Conservation (phyloP, 2,329 filamentous ascomycete genomes). For the Venturia asperata region DNA sequence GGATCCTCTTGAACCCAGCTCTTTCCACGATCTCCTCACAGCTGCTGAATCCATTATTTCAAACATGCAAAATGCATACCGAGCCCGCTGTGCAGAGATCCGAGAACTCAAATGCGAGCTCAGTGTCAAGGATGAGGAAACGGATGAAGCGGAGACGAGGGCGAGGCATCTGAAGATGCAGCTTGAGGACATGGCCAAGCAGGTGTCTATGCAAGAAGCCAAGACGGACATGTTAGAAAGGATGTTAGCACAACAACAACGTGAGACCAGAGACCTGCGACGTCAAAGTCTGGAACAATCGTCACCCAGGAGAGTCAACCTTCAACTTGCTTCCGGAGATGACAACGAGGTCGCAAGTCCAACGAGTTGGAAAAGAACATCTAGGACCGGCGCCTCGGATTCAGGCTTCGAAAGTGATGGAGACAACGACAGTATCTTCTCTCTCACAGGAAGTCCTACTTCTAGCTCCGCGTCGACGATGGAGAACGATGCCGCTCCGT, state of each 20-base stretch:
- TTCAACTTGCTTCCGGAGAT: conserved; percentile 1
- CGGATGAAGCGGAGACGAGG: conserved; percentile 53
- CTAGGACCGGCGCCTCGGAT: conserved; percentile 1
- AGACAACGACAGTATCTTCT: conserved; percentile 11
- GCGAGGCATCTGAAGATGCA: conserved; percentile 53
- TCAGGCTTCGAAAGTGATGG: conserved; percentile 20
- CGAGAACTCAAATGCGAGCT: conserved; percentile 48
- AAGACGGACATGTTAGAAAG: conserved; percentile 8
- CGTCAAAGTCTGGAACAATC: neutral
- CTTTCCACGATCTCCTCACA: conserved; percentile 50
- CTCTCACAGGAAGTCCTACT: neutral
- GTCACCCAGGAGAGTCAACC: neutral
- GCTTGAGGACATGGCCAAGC: conserved; percentile 50
- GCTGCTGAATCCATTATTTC: conserved; percentile 50
- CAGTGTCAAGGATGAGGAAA: conserved; percentile 52
- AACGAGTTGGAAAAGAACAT: neutral
- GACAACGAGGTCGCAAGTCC: neutral
- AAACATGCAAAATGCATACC: conserved; percentile 51
- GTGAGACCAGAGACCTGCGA: neutral
- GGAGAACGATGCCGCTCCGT: neutral
- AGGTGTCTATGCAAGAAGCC: neutral
- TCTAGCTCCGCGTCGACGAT: neutral
- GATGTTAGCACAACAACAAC: neutral
- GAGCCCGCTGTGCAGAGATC: conserved; percentile 37
- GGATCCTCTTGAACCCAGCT: conserved; percentile 44